Base-by-base conservation (phyloP, 345 rosid species). In the Triadica sebifera region DNA sequence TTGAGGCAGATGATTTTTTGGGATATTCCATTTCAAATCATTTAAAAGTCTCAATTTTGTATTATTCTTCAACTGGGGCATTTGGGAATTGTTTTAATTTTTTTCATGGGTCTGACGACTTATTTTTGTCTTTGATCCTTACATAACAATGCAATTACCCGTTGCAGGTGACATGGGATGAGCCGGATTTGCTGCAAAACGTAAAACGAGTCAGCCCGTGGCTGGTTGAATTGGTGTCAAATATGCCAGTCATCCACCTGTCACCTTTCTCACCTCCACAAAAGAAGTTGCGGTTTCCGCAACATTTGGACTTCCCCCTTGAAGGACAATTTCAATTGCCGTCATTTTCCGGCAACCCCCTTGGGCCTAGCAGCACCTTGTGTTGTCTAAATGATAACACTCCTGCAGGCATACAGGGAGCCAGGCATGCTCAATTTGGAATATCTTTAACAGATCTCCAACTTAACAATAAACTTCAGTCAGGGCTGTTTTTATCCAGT, bases 371-470 rank as follows among this genome's bases (percentile, higher is more conserved):
- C 90, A 91, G 87, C 82, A 89, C 89, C 56, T 76, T 90, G 70
- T 71, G 86, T 87, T 90, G 84, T 81, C 77, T 89, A 74, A 81
- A 87, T 17, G 90, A 90, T 78, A 91, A 86, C 82, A 85, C 84
- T 85, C 96, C 98, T 85, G 91, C 91, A 88, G 95, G 98, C 87
- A 88, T 96, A 89, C 99, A 96, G 99, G 99, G 98, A 96, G 98
- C 98, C 99, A 96, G 99, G 99, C 99, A 96, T 86, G 84, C 94
- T 81, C 93, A 85, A 77, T 86, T 85, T 76, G 96, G 90, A 84
- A 67, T 86, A 85, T 86, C 96, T 83, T 79, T 90, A 73, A 80
- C 91, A 39, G 93, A 93, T 79, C 84, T 88, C 82, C 89, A 70
- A 60, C 83, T 85, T 86, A 77, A 77, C 86, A 85, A 80, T 77